A percentile compares a stretch with the other conserved stretches of the same genome.
Evolutionary conservation across 2,329 filamentous ascomycete species (phyloP).

Genomic region (Cladosporium sp.): DNA sequence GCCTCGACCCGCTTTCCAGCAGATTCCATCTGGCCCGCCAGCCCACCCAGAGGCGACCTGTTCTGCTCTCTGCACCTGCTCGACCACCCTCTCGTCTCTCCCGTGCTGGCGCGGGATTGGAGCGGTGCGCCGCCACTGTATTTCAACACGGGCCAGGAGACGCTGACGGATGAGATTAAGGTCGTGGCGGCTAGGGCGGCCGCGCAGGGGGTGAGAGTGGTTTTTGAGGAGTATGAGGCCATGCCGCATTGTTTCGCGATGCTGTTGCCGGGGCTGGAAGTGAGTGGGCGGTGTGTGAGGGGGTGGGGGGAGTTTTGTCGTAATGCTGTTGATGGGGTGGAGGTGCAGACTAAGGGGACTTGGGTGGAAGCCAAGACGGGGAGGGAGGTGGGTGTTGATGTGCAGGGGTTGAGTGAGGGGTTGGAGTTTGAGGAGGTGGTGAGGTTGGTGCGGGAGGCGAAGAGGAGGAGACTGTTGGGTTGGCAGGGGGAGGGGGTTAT

Average conservation of each 20-base stretch:
- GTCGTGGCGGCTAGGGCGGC: constrained; percentile 56
- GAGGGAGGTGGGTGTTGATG: constrained; percentile 25
- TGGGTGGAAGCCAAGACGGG: constrained; percentile 29
- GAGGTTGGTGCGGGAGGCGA: constrained; percentile 27
- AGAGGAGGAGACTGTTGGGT: constrained; percentile 27
- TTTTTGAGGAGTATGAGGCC: constrained; percentile 69
- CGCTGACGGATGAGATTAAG: constrained; percentile 63
- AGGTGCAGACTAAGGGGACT: constrained; percentile 28
- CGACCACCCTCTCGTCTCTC: constrained; percentile 64
- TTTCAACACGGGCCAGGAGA: constrained; percentile 66
- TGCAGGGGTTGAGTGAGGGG: constrained; percentile 18
- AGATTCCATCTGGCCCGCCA: constrained; percentile 48
- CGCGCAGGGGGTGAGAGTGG: constrained; percentile 56
- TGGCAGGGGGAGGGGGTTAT: constrained; percentile 31
- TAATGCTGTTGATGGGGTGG: constrained; percentile 25
- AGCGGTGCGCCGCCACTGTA: constrained; percentile 60
- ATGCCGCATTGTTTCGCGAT: constrained; percentile 70
- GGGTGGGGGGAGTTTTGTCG: constrained; percentile 33
- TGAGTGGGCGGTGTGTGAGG: constrained; percentile 31
- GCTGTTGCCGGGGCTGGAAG: constrained; percentile 36
- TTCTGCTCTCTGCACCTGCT: constrained; percentile 44
- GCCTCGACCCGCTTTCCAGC: constrained; percentile 35
- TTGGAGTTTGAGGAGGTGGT: constrained; percentile 25
- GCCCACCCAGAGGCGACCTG: constrained; percentile 43
- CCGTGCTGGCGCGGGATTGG: constrained; percentile 59